Percentiles rank a stretch among this genome's conserved stretches.
Conservation (phyloP, 2,329 filamentous ascomycete species). For the Claviceps arundinis region DNA sequence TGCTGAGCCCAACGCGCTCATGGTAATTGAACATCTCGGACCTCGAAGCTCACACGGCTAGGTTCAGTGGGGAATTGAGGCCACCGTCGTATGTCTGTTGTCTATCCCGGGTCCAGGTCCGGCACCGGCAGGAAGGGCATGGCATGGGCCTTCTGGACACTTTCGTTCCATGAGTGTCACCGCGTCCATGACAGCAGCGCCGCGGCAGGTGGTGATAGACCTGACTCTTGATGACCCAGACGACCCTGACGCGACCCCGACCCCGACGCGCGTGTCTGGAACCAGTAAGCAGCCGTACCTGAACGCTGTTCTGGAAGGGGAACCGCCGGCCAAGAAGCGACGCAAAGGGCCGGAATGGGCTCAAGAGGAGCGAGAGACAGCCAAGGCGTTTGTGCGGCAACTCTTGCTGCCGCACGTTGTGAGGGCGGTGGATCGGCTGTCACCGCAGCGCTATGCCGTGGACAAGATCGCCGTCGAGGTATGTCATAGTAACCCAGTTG, state of each 20-base stretch:
- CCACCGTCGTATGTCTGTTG: too few species aligned
- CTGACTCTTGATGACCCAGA: constrained; percentile 9
- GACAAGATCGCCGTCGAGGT: constrained; percentile 20
- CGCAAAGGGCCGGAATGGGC: constrained; percentile 12
- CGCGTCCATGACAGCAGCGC: constrained; percentile 14
- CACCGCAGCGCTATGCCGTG: constrained; percentile 10
- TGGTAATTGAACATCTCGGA: too few species aligned
- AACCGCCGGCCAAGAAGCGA: constrained; percentile 19
- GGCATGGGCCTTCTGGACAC: not conserved
- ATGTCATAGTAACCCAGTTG: not conserved
- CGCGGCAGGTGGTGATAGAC: constrained; percentile 18
- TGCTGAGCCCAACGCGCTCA: too few species aligned
- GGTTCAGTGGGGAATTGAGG: too few species aligned
- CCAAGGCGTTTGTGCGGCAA: constrained; percentile 13
- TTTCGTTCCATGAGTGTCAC: constrained; percentile 14
- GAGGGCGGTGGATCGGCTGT: constrained; percentile 13
- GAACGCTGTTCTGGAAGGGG: constrained; percentile 4
- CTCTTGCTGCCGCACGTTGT: constrained; percentile 22
- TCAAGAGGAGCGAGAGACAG: constrained; percentile 8
- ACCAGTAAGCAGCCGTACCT: not conserved
- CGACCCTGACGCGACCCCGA: not conserved
- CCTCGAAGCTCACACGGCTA: too few species aligned
- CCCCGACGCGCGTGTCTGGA: not conserved
- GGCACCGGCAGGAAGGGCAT: not conserved
- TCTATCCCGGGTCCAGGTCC: not conserved